Evolutionary conservation across 2,329 filamentous ascomycete genomes (phyloP).

Genomic region (Phialophora tarda): DNA sequence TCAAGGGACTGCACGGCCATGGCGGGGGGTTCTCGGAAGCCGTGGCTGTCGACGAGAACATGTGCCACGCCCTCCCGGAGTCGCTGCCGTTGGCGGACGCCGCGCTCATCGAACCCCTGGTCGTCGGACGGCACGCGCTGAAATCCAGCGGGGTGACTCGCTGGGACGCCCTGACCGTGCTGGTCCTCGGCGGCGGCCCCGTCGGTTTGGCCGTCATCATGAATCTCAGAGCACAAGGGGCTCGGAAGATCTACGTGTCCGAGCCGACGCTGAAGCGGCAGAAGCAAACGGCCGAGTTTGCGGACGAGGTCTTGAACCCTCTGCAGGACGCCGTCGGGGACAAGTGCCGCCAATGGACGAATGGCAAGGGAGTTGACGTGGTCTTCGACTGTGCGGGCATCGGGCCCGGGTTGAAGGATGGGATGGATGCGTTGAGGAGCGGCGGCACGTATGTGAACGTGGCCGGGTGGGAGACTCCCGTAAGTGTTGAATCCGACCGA

Average conservation of each 20-base stretch:
- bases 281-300: slow-evolving; percentile 8
- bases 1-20: slow-evolving; percentile 4
- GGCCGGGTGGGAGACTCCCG: slow-evolving; percentile 43
- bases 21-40: slow-evolving; percentile 10
- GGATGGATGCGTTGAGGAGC: slow-evolving; percentile 42
- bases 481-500: slow-evolving; percentile 28
- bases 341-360: slow-evolving; percentile 40
- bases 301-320: slow-evolving; percentile 17
- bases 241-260: slow-evolving; percentile 14
- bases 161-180: slow-evolving; percentile 3
- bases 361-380: slow-evolving; percentile 43
- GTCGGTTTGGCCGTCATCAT: slow-evolving; percentile 19
- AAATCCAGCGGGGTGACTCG: slow-evolving; percentile 36
- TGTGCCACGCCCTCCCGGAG: slow-evolving; percentile 40
- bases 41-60: slow-evolving; percentile 44
- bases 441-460: slow-evolving; percentile 45
- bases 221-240: slow-evolving; percentile 10
- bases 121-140: slow-evolving; percentile 21
- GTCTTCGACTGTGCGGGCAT: slow-evolving; percentile 46
- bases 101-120: slow-evolving; percentile 26
- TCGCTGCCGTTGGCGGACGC: slow-evolving; percentile 16
- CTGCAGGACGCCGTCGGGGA: slow-evolving; percentile 36
- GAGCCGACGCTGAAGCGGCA: slow-evolving; percentile 21
- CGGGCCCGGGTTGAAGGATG: slow-evolving; percentile 41
- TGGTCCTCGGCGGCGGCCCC: slow-evolving; percentile 27